phyloP scores from a whole-genome alignment of 306 rosid species.

The barrel medic (Medicago truncatula) region DNA sequence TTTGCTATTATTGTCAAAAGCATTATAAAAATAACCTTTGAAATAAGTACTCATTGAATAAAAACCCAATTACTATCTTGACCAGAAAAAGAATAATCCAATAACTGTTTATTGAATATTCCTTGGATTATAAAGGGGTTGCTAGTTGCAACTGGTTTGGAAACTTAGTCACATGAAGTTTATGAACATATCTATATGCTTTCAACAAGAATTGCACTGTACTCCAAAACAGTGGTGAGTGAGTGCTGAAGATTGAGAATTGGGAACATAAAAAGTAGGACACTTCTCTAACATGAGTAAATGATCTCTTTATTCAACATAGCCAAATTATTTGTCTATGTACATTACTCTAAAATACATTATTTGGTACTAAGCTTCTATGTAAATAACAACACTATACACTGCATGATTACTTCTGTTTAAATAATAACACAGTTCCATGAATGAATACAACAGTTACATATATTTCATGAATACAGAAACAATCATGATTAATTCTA shows the following conservation, averaged over 20 bases:
- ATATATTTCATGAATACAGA: constrained; percentile 33
- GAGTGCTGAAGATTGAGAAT: not conserved
- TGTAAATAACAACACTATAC: not conserved
- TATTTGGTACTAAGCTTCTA: constrained; percentile 15
- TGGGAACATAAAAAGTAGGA: not conserved
- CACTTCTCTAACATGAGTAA: not conserved
- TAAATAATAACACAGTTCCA: constrained; percentile 36
- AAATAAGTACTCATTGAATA: not conserved
- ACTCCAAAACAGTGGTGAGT: not conserved
- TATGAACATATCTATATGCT: not conserved
- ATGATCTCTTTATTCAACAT: constrained; percentile 2
- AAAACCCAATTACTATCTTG: too few species aligned
- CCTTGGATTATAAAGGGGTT: too few species aligned
- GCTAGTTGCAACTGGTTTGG: too few species aligned
- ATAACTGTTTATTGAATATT: too few species aligned
- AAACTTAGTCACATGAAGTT: too few species aligned
- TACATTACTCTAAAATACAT: not conserved
- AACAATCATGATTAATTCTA: constrained; percentile 22
- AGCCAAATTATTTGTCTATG: constrained; percentile 7
- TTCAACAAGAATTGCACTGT: not conserved
- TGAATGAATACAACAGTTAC: constrained; percentile 30
- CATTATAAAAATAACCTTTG: not conserved
- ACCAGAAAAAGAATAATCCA: too few species aligned
- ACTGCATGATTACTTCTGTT: constrained; percentile 36
- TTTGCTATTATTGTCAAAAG: not conserved